Evolutionary conservation across 495 filamentous ascomycete genomes (phyloP).

Genomic region (Penicillium mononematosum): DNA sequence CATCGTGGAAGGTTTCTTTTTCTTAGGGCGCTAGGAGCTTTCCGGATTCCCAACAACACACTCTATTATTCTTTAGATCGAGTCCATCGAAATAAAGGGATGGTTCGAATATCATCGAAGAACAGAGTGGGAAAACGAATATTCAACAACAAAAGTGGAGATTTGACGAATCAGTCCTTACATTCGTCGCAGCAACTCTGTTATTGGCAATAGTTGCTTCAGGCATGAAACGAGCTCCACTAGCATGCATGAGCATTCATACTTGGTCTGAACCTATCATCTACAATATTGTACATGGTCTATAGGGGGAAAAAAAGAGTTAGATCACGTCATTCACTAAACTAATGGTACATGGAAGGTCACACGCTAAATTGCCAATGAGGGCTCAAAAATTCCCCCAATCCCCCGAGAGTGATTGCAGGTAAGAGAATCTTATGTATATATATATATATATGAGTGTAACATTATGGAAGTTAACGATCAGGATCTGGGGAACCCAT

Average conservation of each 20-base stretch:
- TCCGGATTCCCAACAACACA: neutral
- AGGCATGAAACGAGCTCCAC: neutral
- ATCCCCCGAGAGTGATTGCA: neutral
- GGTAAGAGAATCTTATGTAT: no score
- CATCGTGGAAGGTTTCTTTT: neutral
- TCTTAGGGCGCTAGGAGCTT: neutral
- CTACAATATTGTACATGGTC: neutral
- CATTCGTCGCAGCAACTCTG: neutral
- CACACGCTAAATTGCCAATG: neutral
- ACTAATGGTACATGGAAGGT: neutral
- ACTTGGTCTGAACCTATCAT: neutral
- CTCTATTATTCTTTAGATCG: neutral
- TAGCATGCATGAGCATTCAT: neutral
- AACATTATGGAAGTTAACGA: neutral
- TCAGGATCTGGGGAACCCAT: neutral
- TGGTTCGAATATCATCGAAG: neutral
- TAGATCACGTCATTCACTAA: neutral
- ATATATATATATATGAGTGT: neutral
- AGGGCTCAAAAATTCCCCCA: neutral
- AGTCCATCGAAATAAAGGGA: neutral
- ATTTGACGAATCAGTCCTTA: slow-evolving; percentile 2
- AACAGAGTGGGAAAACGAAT: neutral
- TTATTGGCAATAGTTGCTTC: slow-evolving; percentile 1
- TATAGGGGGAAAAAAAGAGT: neutral
- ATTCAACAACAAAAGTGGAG: neutral